Evolutionary conservation across 768 basidiomycete species (phyloP).

Genomic region (Tricholomella constricta): DNA sequence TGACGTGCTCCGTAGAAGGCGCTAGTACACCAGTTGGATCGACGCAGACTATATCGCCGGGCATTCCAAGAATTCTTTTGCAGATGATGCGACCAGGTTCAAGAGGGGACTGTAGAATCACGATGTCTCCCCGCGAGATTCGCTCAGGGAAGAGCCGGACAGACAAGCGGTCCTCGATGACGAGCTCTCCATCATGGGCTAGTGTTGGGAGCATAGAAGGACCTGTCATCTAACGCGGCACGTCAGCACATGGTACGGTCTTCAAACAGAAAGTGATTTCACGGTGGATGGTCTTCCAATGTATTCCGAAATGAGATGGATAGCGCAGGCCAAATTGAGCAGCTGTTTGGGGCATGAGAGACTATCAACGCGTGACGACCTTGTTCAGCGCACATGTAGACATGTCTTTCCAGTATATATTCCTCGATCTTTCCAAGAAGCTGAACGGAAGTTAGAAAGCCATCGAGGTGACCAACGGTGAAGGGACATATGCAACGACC

Average conservation of each 20-base stretch:
- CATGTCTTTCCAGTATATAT: constrained; percentile 14
- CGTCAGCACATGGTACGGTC: neutral
- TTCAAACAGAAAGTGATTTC: constrained; percentile 19
- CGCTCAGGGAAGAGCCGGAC: constrained; percentile 48
- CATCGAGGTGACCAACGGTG: constrained; percentile 1
- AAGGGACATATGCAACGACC: neutral
- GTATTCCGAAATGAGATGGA: constrained; percentile 67
- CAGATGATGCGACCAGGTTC: constrained; percentile 70
- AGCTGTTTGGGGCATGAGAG: constrained; percentile 34
- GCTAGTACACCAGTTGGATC: constrained; percentile 76
- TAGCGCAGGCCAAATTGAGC: constrained; percentile 54
- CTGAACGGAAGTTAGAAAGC: constrained; percentile 13
- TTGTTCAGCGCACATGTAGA: constrained; percentile 20
- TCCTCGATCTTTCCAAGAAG: constrained; percentile 19
- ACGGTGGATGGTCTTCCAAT: constrained; percentile 59
- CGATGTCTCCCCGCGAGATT: constrained; percentile 74
- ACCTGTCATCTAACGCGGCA: constrained; percentile 55
- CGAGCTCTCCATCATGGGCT: constrained; percentile 55
- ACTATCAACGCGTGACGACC: neutral
- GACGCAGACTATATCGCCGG: constrained; percentile 86
- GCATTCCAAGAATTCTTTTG: constrained; percentile 88
- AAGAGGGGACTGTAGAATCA: constrained; percentile 71
- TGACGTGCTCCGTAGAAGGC: constrained; percentile 70
- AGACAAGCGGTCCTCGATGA: constrained; percentile 64
- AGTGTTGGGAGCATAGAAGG: constrained; percentile 86